Conservation (phyloP, 2,329 filamentous ascomycete genomes). For the Botrytis pseudocinerea region DNA sequence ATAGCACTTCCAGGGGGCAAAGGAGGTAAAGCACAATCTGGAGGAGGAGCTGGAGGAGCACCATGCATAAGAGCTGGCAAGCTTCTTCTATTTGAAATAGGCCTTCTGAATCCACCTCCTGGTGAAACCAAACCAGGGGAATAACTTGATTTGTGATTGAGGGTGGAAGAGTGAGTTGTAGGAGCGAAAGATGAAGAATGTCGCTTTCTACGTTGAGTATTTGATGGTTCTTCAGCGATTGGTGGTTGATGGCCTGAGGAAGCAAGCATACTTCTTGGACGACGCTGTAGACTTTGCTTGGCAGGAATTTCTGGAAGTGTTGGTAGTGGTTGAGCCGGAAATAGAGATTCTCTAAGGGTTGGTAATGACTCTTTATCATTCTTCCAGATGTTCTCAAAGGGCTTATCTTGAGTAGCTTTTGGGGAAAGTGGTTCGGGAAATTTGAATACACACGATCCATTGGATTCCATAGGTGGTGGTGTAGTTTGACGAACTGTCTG, state of each 20-base stretch:
- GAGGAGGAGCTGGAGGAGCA: constrained; percentile 40
- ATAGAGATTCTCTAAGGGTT: constrained; percentile 12
- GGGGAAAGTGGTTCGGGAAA: constrained; percentile 6
- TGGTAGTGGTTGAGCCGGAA: background rate
- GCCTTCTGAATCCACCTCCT: constrained; percentile 23
- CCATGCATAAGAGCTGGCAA: constrained; percentile 36
- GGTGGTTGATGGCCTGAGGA: background rate
- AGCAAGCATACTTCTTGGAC: constrained; percentile 17
- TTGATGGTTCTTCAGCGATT: background rate
- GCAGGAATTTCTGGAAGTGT: background rate
- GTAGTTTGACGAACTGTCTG: constrained; percentile 8
- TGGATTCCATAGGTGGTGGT: constrained; percentile 13
- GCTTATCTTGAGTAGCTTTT: constrained; percentile 6
- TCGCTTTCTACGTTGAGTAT: constrained; percentile 2
- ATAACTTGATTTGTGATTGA: constrained; percentile 3
- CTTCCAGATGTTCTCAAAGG: background rate
- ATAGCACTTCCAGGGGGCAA: constrained; percentile 30
- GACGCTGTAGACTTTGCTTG: constrained; percentile 5
- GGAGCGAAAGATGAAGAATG: constrained; percentile 15
- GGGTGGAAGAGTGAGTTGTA: constrained; percentile 11
- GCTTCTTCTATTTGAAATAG: constrained; percentile 33
- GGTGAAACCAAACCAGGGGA: background rate
- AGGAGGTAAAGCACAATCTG: constrained; percentile 39
- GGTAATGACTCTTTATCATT: constrained; percentile 7
- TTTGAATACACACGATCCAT: constrained; percentile 16